A percentile compares a stretch with the other conserved stretches of the same genome.
Evolutionary conservation across 83 land plant genomes (phyloP).

Genomic region (Diphasiastrum complanatum): DNA sequence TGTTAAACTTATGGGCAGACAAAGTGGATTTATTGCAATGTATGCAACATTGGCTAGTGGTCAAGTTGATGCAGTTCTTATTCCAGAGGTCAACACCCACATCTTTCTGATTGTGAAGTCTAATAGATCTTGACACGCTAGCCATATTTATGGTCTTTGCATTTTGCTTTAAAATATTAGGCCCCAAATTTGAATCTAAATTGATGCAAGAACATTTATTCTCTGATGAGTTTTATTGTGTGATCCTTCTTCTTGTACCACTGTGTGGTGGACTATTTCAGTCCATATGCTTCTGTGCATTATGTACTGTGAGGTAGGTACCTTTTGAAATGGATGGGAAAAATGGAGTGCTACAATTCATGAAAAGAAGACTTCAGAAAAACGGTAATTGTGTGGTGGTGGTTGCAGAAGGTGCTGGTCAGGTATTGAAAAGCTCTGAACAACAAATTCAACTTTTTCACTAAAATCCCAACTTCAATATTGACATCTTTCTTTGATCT

Average conservation of each 20-base stretch:
- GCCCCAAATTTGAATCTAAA: no score
- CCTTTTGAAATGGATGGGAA: slow-evolving; percentile 83
- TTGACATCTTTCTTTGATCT: neutral
- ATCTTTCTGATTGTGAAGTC: neutral
- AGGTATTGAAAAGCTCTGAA: no score
- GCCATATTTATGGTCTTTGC: no score
- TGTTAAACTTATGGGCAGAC: slow-evolving; percentile 96
- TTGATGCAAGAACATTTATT: neutral
- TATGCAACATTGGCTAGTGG: slow-evolving; percentile 95
- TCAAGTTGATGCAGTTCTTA: slow-evolving; percentile 83
- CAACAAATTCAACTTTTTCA: no score
- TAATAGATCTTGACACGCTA: no score
- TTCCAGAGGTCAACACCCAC: slow-evolving; percentile 69
- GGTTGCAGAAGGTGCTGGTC: slow-evolving; percentile 99
- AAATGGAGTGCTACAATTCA: slow-evolving; percentile 67
- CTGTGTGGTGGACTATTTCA: neutral
- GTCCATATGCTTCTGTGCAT: no score
- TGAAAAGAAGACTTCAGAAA: slow-evolving; percentile 57
- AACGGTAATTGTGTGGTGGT: slow-evolving; percentile 88
- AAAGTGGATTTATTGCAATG: slow-evolving; percentile 95
- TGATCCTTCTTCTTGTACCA: no score
- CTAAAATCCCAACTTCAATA: no score
- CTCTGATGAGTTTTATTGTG: neutral
- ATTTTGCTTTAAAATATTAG: neutral
- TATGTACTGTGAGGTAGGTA: slow-evolving; percentile 53